Conservation (phyloP, 179 eudicot species). For the Silene coronaria region DNA sequence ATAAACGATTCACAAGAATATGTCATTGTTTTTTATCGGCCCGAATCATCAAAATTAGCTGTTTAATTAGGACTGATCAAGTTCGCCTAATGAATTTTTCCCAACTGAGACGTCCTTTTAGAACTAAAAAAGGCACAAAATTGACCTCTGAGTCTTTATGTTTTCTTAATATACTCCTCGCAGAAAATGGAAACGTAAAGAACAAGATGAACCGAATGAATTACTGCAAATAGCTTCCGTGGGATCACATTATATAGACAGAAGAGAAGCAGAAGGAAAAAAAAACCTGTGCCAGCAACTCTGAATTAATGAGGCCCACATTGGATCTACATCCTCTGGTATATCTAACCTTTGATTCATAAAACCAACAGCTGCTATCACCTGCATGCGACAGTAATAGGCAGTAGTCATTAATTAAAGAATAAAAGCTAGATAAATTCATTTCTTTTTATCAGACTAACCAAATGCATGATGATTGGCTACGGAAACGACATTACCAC, state of each 20-base stretch:
- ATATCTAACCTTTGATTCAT: slow-evolving; percentile 90
- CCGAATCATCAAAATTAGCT: background rate
- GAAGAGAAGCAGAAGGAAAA: slow-evolving; percentile 3
- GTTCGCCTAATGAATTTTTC: background rate
- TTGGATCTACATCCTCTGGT: slow-evolving; percentile 72
- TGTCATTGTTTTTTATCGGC: background rate
- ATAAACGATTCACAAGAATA: background rate
- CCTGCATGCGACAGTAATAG: slow-evolving; percentile 36
- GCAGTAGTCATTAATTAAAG: too few relatives aligned
- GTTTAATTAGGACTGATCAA: background rate
- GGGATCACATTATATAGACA: background rate
- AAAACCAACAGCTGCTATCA: slow-evolving; percentile 96
- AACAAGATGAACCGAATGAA: too few relatives aligned
- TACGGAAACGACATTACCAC: background rate
- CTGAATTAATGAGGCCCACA: slow-evolving; percentile 72
- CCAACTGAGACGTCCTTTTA: background rate
- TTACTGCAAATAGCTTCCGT: background rate
- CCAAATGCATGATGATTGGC: background rate
- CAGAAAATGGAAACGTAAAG: too few relatives aligned
- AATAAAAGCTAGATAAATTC: background rate
- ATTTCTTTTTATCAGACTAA: background rate
- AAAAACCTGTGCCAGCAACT: slow-evolving; percentile 86
- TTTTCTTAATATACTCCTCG: too few relatives aligned
- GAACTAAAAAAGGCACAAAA: background rate
- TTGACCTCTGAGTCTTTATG: too few relatives aligned